These are phyloP conservation scores for Leucoagaricus sp. DNA, from an alignment of 1,284 basidiomycete genomes.

Conservation along the genomic window DNA sequence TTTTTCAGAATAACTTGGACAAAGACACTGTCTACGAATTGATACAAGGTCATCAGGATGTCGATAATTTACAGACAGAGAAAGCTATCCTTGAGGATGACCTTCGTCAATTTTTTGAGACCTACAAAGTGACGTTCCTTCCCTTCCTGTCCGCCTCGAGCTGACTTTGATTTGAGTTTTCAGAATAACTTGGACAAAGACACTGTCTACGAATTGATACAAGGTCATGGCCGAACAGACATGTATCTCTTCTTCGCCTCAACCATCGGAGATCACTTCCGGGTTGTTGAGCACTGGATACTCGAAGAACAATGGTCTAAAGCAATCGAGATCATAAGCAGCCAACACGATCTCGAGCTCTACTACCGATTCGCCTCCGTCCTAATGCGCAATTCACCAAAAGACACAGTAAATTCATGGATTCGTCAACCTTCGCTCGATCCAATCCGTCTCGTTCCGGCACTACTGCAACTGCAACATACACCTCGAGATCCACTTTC, in stretches of 20 bases:
- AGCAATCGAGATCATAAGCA: constrained; percentile 85
- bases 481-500: constrained; percentile 68
- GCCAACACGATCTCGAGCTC: constrained; percentile 83
- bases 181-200: constrained; percentile 82
- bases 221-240: constrained; percentile 90
- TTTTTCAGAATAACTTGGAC: constrained; percentile 75
- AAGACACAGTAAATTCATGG: constrained; percentile 92
- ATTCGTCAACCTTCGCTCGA: constrained; percentile 80
- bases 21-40: constrained; percentile 87
- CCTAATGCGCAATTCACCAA: constrained; percentile 85
- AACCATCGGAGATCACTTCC: constrained; percentile 78
- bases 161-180: not conserved
- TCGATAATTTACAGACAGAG: constrained; percentile 85
- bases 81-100: constrained; percentile 90
- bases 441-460: constrained; percentile 86
- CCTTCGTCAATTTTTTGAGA: constrained; percentile 87
- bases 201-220: constrained; percentile 91
- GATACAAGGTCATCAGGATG: constrained; percentile 89
- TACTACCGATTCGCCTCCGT: constrained; percentile 94
- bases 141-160: not conserved
- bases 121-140: constrained; percentile 70
- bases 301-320: constrained; percentile 91
- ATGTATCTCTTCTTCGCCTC: constrained; percentile 92
- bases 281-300: constrained; percentile 93
- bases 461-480: constrained; percentile 82